Evolutionary conservation across 2,329 filamentous ascomycete species (phyloP).

Genomic region (Cadophora malorum): DNA sequence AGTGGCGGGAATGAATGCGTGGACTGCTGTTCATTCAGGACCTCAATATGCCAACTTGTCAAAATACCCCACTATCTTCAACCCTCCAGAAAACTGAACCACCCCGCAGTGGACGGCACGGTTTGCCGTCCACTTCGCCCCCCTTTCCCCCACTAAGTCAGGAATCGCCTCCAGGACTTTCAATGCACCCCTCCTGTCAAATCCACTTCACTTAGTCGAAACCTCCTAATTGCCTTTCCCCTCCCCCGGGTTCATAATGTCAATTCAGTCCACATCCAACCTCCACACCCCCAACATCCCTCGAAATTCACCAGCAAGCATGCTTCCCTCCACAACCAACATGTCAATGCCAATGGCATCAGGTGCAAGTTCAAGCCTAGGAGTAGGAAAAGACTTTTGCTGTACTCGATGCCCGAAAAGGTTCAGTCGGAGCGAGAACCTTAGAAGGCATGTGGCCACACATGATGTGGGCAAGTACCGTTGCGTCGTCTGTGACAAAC

Average conservation of each 20-base stretch:
- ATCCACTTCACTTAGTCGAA: too few relatives aligned
- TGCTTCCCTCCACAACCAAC: background rate
- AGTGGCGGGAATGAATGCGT: too few relatives aligned
- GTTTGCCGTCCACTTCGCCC: too few relatives aligned
- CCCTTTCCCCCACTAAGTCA: too few relatives aligned
- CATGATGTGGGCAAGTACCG: constrained; percentile 9
- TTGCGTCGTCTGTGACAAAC: constrained; percentile 1
- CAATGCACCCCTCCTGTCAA: too few relatives aligned
- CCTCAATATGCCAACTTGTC: too few relatives aligned
- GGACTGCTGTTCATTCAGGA: too few relatives aligned
- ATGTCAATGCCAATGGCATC: background rate
- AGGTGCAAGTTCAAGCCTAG: background rate
- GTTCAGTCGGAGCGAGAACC: background rate
- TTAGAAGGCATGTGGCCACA: background rate
- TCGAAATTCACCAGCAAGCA: background rate
- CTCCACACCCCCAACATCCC: background rate
- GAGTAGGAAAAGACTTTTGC: background rate
- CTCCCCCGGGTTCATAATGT: too few relatives aligned
- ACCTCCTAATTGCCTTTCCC: background rate
- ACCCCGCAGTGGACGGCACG: too few relatives aligned
- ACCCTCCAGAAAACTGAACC: too few relatives aligned
- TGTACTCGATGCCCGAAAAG: background rate
- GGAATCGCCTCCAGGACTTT: too few relatives aligned
- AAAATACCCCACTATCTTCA: too few relatives aligned
- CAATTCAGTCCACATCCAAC: background rate